A percentile compares a stretch with the other conserved stretches of the same genome.
Conservation (phyloP, 257 asterid species). For the Solanum piurae region DNA sequence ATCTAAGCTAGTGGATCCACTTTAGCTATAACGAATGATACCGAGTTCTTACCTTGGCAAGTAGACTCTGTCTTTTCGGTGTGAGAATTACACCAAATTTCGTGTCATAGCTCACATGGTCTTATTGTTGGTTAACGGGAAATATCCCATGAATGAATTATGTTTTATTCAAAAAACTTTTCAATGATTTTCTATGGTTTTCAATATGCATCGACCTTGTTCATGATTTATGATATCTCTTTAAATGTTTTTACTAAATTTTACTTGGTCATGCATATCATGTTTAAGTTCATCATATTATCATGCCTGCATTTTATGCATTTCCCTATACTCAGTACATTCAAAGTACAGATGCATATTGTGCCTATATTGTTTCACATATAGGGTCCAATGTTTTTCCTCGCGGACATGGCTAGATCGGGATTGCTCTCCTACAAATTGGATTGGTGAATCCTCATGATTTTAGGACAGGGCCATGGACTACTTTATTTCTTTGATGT, state of each 20-base stretch:
- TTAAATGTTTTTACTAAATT: not conserved
- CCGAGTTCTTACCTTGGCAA: not conserved
- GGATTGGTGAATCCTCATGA: not conserved
- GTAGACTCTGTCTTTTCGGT: no score
- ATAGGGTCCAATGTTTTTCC: not conserved
- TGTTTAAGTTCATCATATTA: not conserved
- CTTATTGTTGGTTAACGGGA: no score
- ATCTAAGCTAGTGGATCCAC: not conserved
- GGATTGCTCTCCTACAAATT: not conserved
- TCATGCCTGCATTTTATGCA: not conserved
- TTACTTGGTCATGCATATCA: not conserved
- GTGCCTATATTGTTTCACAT: not conserved
- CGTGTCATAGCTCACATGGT: not conserved
- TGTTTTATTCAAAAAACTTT: not conserved
- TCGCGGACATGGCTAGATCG: not conserved
- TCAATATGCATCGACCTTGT: not conserved
- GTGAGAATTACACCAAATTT: no score
- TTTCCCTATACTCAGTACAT: not conserved
- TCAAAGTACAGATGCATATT: not conserved
- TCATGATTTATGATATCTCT: no score
- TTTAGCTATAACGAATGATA: not conserved
- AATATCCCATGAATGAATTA: not conserved
- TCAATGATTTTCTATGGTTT: not conserved
- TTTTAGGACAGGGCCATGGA: not conserved
- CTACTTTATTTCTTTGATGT: not conserved